Base-by-base conservation (phyloP, 805 yeast genomes). In the Pichia nakasei region DNA sequence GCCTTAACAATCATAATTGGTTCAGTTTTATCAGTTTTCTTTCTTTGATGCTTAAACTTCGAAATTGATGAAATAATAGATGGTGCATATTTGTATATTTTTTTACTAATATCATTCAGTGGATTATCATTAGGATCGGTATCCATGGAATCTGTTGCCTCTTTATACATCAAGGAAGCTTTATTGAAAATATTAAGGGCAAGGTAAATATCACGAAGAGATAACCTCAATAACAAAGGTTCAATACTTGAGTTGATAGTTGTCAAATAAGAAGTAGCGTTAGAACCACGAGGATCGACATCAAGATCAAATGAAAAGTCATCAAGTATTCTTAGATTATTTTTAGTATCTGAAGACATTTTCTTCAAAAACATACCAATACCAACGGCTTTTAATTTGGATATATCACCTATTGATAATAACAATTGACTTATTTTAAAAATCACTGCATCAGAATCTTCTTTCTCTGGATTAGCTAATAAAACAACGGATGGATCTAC, bases 281-380 rank as follows among this genome's bases (percentile, higher is more conserved):
- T 73, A 0, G 94, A 78, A 5, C 82, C 82, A 37, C 87, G 68
- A 9, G 75, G 70, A 56, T 91, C 96, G 44, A 84, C 64, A 0
- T 86, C 76, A 44, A 85, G 70, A 1, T 88, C 78, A 2, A 87
- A 65, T 1, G 95, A 83, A 61, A 91, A 93, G 53, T 93, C 96
- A 60, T 93, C 97, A 47, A 93, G 70, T 24, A 93, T 73, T 43
- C 96, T 68, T 41, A 88, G 67, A 42, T 81, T 70, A 43, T 72
- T 72, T 11, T 73, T 72, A n/a, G 80, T 81, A 41, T 70, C 72
- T 5, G 74, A 58, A 51, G 81, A 73, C 95, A 93, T 88, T 21
- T 69, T 72, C 38, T 88, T 77, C 47, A 93, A 65, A 55, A 85
- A 93, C 82, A 93, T 78, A 2, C 97, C 97, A 42, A 88, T 76